Conservation (phyloP, 148 eudicot genomes). For the Amaranthus hypochondriacus region DNA sequence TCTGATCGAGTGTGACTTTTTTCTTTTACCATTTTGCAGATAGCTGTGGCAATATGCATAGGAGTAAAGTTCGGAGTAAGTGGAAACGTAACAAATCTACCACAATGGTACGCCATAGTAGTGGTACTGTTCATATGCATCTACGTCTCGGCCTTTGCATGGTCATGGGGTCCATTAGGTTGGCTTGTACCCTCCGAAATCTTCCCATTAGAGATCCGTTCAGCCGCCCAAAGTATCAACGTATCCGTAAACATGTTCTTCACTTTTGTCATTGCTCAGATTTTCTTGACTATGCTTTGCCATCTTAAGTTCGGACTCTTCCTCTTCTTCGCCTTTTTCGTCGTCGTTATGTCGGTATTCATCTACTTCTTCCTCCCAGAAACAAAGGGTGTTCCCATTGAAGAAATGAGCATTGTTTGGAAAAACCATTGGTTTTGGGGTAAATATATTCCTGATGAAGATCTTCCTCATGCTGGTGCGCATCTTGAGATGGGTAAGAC, state of each 20-base stretch:
- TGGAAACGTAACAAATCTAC: slow-evolving; percentile 32
- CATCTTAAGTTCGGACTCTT: slow-evolving; percentile 58
- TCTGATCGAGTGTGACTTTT: not conserved
- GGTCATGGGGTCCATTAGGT: slow-evolving; percentile 81
- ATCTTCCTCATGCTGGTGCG: not conserved
- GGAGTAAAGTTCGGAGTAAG: slow-evolving; percentile 45
- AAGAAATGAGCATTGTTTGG: slow-evolving; percentile 57
- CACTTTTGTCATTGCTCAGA: slow-evolving; percentile 52
- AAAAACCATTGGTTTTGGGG: slow-evolving; percentile 52
- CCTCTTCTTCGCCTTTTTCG: slow-evolving; percentile 52
- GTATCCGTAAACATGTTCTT: slow-evolving; percentile 65
- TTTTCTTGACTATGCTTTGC: slow-evolving; percentile 52
- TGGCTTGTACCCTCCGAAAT: slow-evolving; percentile 70
- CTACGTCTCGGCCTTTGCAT: slow-evolving; percentile 69
- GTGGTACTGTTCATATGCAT: slow-evolving; percentile 64
- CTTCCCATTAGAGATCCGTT: slow-evolving; percentile 60
- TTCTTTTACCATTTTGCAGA: slow-evolving; percentile 19
- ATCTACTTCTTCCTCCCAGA: slow-evolving; percentile 54
- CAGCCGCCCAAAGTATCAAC: slow-evolving; percentile 53
- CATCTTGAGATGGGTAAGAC: no score
- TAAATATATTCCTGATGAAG: slow-evolving; percentile 33
- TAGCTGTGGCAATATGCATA: slow-evolving; percentile 42
- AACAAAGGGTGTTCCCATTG: slow-evolving; percentile 60
- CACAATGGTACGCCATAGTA: slow-evolving; percentile 48
- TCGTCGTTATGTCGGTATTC: slow-evolving; percentile 44